These are phyloP conservation scores for Cyamopsis tetragonoloba DNA, from an alignment of 306 rosid species.

Conservation along the genomic window DNA sequence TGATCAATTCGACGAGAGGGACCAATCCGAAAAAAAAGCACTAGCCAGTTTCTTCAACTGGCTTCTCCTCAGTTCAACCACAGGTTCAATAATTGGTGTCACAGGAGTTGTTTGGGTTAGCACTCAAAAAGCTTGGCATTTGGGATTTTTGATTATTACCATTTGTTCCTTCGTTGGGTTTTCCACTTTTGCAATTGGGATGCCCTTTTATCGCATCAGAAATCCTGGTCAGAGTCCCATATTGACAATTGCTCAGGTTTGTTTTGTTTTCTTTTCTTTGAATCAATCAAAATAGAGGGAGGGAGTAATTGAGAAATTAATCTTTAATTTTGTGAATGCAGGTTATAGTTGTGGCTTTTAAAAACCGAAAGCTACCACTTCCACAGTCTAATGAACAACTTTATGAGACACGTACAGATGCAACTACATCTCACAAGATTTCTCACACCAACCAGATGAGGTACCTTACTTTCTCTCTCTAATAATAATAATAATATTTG, in stretches of 20 bases:
- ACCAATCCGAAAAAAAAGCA: conserved; percentile 57
- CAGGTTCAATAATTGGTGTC: conserved; percentile 65
- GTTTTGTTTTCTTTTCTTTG: too few species aligned
- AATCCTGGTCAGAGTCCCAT: conserved; percentile 59
- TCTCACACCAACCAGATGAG: conserved; percentile 73
- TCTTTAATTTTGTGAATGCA: too few species aligned
- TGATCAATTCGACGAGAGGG: conserved; percentile 64
- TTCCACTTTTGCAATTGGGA: conserved; percentile 56
- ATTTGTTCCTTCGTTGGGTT: conserved; percentile 52
- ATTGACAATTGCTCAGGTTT: conserved; percentile 47
- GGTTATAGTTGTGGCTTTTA: conserved; percentile 75
- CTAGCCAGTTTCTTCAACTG: conserved; percentile 66
- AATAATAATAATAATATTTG: conserved; percentile 26
- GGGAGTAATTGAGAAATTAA: too few species aligned
- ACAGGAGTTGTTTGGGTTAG: conserved; percentile 67
- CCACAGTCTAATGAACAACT: conserved; percentile 48
- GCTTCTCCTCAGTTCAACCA: conserved; percentile 54
- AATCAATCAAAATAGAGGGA: too few species aligned
- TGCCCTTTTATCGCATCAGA: conserved; percentile 64
- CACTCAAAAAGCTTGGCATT: conserved; percentile 52
- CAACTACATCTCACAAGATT: conserved; percentile 40
- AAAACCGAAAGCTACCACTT: conserved; percentile 46
- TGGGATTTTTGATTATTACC: conserved; percentile 66
- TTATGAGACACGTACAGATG: conserved; percentile 56
- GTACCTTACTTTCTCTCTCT: conserved; percentile 25